These are phyloP conservation scores for Penicillium sp. DNA, from an alignment of 2,329 filamentous ascomycete genomes.

Conservation along the genomic window DNA sequence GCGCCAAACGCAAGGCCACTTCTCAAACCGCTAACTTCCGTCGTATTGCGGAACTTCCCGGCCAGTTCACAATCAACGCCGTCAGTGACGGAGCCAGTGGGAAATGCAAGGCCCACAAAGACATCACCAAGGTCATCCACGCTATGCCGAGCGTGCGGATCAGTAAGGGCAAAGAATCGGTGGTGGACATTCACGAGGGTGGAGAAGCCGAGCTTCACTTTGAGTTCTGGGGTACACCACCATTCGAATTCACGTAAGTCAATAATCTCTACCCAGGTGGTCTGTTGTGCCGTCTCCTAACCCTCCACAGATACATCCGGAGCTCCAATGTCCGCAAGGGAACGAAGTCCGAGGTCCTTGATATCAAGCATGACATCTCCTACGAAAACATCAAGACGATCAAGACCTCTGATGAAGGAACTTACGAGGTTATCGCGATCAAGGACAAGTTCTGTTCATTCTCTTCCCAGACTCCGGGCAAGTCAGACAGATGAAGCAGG, in stretches of 20 bases:
- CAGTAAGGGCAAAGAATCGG: slow-evolving; percentile 74
- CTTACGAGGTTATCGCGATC: slow-evolving; percentile 95
- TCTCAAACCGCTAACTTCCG: slow-evolving; percentile 74
- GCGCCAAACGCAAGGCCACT: slow-evolving; percentile 72
- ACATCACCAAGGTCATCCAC: slow-evolving; percentile 80
- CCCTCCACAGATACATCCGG: slow-evolving; percentile 65
- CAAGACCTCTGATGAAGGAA: slow-evolving; percentile 86
- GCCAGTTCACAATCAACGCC: slow-evolving; percentile 81
- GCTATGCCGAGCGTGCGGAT: slow-evolving; percentile 88
- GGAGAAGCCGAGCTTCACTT: slow-evolving; percentile 91
- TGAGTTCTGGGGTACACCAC: slow-evolving; percentile 91
- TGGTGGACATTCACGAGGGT: slow-evolving; percentile 94
- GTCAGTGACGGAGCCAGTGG: slow-evolving; percentile 79
- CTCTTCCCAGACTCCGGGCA: slow-evolving; percentile 64
- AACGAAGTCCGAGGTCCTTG: slow-evolving; percentile 74
- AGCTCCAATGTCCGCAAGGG: slow-evolving; percentile 80
- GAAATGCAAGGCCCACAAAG: slow-evolving; percentile 76
- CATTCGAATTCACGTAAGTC: slow-evolving; percentile 84
- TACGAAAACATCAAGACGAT: slow-evolving; percentile 78
- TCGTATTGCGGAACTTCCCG: slow-evolving; percentile 86
- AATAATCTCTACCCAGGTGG: neutral
- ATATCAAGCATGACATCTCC: slow-evolving; percentile 84
- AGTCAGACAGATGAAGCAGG: slow-evolving; percentile 33
- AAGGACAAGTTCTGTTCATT: slow-evolving; percentile 92
- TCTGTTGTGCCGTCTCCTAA: slow-evolving; percentile 11